These are phyloP conservation scores for Phytophthora sansomeana DNA, from an alignment of 352 stramenopile species.

Conservation along the genomic window DNA sequence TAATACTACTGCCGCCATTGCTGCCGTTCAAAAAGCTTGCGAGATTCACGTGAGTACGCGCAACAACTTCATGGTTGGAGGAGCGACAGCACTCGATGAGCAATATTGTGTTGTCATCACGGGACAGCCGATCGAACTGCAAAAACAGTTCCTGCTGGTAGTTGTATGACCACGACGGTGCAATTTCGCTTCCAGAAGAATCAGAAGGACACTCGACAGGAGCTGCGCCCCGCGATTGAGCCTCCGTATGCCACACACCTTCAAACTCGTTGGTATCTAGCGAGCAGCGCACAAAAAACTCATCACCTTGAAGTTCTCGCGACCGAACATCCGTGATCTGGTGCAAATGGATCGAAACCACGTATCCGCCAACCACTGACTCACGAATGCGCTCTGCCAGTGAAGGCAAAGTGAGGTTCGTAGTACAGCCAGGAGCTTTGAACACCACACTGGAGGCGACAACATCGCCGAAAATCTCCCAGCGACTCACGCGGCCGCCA, in stretches of 20 bases:
- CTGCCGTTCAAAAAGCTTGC: slow-evolving; percentile 78
- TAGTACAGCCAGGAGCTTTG: slow-evolving; percentile 75
- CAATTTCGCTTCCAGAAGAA: slow-evolving; percentile 20
- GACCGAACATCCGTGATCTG: slow-evolving; percentile 74
- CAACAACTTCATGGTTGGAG: slow-evolving; percentile 80
- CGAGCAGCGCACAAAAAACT: slow-evolving; percentile 86
- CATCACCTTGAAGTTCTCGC: slow-evolving; percentile 62
- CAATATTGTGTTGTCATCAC: slow-evolving; percentile 87
- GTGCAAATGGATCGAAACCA: slow-evolving; percentile 76
- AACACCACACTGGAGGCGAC: slow-evolving; percentile 90
- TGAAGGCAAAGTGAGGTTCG: slow-evolving; percentile 83
- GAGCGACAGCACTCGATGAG: slow-evolving; percentile 85
- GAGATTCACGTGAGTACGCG: slow-evolving; percentile 83
- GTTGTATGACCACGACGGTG: slow-evolving; percentile 61
- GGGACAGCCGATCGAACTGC: slow-evolving; percentile 84
- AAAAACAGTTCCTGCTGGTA: slow-evolving; percentile 85
- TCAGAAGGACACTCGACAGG: slow-evolving; percentile 45
- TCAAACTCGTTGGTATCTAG: slow-evolving; percentile 88
- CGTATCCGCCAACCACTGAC: slow-evolving; percentile 83
- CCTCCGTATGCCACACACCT: slow-evolving; percentile 85
- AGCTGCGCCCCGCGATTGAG: slow-evolving; percentile 62
- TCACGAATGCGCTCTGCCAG: slow-evolving; percentile 85
- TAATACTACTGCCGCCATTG: slow-evolving; percentile 18
- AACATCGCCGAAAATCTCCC: slow-evolving; percentile 89
- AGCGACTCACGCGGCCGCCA: slow-evolving; percentile 58